phyloP scores from a whole-genome alignment of 2,329 filamentous ascomycete genomes.

The Alternaria solani region DNA sequence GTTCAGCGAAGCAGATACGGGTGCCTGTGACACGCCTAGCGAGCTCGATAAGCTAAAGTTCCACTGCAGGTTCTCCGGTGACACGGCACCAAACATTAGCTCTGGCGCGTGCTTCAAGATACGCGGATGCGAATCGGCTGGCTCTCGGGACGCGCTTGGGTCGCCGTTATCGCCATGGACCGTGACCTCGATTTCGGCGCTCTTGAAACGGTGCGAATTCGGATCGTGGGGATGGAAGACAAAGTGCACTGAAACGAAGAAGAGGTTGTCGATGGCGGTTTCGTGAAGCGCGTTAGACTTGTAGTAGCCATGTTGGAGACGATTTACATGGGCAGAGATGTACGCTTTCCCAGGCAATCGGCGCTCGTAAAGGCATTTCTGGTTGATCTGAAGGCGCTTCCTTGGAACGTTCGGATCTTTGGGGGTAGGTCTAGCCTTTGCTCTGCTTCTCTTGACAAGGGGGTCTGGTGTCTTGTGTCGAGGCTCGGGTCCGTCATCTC shows the following conservation, averaged over 20 bases:
- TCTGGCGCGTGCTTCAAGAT: slow-evolving; percentile 62
- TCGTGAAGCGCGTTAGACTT: slow-evolving; percentile 55
- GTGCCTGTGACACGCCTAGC: slow-evolving; percentile 57
- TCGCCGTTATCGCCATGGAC: slow-evolving; percentile 38
- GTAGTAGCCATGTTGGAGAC: slow-evolving; percentile 60
- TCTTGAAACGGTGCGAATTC: slow-evolving; percentile 57
- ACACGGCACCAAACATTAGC: slow-evolving; percentile 58
- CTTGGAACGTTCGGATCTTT: slow-evolving; percentile 38
- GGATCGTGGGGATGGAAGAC: slow-evolving; percentile 59
- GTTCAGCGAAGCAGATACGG: slow-evolving; percentile 53
- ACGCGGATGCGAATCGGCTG: slow-evolving; percentile 44
- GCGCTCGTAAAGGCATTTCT: slow-evolving; percentile 59
- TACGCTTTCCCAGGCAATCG: slow-evolving; percentile 58
- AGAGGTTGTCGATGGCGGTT: slow-evolving; percentile 53
- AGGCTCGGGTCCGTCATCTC: slow-evolving; percentile 2
- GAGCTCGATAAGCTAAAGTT: slow-evolving; percentile 58
- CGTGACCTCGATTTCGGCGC: slow-evolving; percentile 55
- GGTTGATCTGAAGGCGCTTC: slow-evolving; percentile 39
- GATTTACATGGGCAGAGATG: slow-evolving; percentile 60
- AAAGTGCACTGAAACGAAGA: slow-evolving; percentile 60
- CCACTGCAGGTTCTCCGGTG: slow-evolving; percentile 59
- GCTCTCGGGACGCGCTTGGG: slow-evolving; percentile 11
- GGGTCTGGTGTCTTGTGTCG: slow-evolving; percentile 4
- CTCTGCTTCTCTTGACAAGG: slow-evolving; percentile 17
- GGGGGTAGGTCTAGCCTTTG: slow-evolving; percentile 14